A percentile compares a stretch with the other conserved stretches of the same genome.
phyloP scores from a whole-genome alignment of 345 rosid species.

The Sisymbrium altissimum region DNA sequence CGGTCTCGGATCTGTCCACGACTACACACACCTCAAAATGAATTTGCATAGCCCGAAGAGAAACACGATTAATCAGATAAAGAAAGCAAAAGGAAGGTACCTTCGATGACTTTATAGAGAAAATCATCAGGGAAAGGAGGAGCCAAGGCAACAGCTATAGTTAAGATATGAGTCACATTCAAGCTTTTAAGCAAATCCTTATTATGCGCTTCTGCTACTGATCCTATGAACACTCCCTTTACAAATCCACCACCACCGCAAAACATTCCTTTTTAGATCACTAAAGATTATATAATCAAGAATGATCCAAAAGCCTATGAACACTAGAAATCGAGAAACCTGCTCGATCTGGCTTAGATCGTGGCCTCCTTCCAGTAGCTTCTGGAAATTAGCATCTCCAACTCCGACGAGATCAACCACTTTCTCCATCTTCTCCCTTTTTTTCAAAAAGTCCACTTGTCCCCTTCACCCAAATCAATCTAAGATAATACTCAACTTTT shows the following conservation, averaged over 20 bases:
- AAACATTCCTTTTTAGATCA: no score
- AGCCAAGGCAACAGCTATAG: conserved; percentile 55
- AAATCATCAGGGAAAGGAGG: conserved; percentile 62
- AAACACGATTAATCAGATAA: not conserved
- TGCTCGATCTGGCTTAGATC: conserved; percentile 32
- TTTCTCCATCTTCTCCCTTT: conserved; percentile 35
- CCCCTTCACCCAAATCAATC: no score
- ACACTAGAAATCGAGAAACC: conserved; percentile 16
- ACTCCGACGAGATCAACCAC: conserved; percentile 35
- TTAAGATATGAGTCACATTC: conserved; percentile 66
- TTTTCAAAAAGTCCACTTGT: no score
- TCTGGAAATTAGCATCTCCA: conserved; percentile 21
- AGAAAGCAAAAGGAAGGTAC: conserved; percentile 28
- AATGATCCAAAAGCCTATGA: no score
- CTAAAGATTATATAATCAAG: no score
- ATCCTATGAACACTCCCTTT: conserved; percentile 60
- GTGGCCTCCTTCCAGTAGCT: conserved; percentile 26
- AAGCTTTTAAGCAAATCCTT: conserved; percentile 50
- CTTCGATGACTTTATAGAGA: conserved; percentile 60
- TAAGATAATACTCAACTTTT: no score
- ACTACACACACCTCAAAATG: conserved; percentile 38
- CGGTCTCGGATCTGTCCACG: conserved; percentile 51
- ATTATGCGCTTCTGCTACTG: conserved; percentile 54
- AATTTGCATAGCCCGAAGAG: not conserved
- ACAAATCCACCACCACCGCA: no score